Conservation (phyloP, 139 green algal genomes). For the Zygnema cylindricum region DNA sequence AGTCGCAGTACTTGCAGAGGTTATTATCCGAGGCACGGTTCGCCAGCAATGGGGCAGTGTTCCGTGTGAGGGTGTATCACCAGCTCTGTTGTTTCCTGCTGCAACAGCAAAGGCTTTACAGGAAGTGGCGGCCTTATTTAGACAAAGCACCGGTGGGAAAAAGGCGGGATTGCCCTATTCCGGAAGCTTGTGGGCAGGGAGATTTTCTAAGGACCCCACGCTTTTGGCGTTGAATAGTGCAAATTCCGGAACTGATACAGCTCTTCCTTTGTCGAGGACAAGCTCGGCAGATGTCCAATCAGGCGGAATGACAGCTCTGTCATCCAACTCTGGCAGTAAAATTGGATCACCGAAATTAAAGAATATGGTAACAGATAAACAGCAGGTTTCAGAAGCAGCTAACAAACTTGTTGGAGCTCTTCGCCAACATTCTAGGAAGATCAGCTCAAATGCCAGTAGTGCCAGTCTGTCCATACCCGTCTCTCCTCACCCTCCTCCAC, state of each 20-base stretch:
- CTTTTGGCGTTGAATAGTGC: background rate
- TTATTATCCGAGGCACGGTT: constrained; percentile 8
- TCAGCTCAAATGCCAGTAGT: background rate
- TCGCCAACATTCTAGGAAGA: background rate
- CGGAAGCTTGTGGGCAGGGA: background rate
- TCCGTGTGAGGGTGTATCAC: background rate
- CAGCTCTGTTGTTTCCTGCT: constrained; percentile 11
- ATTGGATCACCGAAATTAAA: background rate
- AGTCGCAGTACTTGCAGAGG: constrained; percentile 35
- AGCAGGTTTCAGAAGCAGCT: background rate
- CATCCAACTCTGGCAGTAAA: background rate
- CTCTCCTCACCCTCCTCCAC: background rate
- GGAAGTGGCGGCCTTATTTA: constrained; percentile 26
- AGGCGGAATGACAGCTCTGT: background rate
- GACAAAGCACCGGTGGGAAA: background rate
- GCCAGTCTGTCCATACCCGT: background rate
- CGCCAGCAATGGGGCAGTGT: constrained; percentile 42
- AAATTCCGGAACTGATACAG: background rate
- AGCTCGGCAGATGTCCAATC: background rate
- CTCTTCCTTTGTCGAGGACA: background rate
- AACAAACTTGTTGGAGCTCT: background rate
- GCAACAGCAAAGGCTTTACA: constrained; percentile 18
- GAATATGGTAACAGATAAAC: background rate
- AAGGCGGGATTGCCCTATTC: background rate
- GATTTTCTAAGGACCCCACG: background rate